phyloP scores from a whole-genome alignment of 139 green algal species.

The Dunaliella sp. region DNA sequence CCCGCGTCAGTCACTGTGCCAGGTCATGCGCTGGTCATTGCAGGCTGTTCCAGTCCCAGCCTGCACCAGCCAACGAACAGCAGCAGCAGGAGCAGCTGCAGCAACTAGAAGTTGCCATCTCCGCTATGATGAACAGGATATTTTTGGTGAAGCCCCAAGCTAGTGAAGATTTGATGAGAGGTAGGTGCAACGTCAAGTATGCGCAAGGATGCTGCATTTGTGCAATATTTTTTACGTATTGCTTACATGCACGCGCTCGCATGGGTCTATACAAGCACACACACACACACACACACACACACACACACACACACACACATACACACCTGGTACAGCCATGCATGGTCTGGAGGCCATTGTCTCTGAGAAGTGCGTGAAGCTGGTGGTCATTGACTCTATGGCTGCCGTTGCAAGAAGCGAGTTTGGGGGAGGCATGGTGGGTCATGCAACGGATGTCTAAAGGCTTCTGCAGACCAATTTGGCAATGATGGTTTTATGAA shows the following conservation, averaged over 20 bases:
- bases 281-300: background rate
- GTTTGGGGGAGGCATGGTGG: background rate
- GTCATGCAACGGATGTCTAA: too few relatives aligned
- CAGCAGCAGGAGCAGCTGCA: background rate
- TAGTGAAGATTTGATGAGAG: conserved; percentile 29
- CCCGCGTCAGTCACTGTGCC: too few relatives aligned
- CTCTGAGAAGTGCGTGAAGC: background rate
- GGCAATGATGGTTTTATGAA: too few relatives aligned
- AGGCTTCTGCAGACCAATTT: too few relatives aligned
- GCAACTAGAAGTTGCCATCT: conserved; percentile 14
- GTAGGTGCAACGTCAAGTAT: background rate
- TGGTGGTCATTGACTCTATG: background rate
- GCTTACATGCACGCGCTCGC: too few relatives aligned
- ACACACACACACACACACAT: background rate
- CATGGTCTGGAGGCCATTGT: conserved; percentile 22
- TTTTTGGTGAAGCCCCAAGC: conserved; percentile 44
- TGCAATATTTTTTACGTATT: too few relatives aligned
- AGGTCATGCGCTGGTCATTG: too few relatives aligned
- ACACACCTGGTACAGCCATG: too few relatives aligned
- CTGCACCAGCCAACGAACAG: too few relatives aligned
- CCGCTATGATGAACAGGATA: conserved; percentile 44
- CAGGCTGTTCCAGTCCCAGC: background rate
- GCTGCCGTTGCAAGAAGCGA: background rate
- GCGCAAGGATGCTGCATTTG: background rate
- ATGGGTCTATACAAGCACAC: too few relatives aligned